Conservation (phyloP, 305 asterid genomes). For the Fraxinus nigra region DNA sequence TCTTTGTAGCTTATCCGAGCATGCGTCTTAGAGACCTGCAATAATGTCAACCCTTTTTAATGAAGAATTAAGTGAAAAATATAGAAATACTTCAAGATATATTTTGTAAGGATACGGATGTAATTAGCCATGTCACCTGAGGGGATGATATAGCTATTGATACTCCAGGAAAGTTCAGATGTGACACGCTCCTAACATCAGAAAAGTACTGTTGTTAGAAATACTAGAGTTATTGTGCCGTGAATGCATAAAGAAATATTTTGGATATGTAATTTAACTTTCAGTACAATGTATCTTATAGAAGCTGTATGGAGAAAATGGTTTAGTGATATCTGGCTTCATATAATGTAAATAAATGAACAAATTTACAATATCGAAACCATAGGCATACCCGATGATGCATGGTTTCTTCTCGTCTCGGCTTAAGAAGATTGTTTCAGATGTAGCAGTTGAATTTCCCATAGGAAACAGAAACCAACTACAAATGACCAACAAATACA, state of each 20-base stretch:
- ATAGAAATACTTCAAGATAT: not conserved
- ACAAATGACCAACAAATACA: slow-evolving; percentile 15
- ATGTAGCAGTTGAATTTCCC: slow-evolving; percentile 52
- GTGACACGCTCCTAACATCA: slow-evolving; percentile 54
- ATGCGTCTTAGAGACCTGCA: slow-evolving; percentile 70
- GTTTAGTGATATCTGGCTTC: not conserved
- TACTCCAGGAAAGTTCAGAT: slow-evolving; percentile 59
- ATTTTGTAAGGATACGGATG: not conserved
- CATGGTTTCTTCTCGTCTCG: slow-evolving; percentile 66
- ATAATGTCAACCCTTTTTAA: not conserved
- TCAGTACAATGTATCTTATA: not conserved
- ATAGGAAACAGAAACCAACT: slow-evolving; percentile 78
- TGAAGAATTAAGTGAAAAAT: not conserved
- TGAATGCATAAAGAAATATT: not conserved
- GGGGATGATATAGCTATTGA: slow-evolving; percentile 61
- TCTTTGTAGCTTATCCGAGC: slow-evolving; percentile 75
- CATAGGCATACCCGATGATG: slow-evolving; percentile 61
- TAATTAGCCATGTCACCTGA: slow-evolving; percentile 39
- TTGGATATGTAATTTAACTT: not conserved
- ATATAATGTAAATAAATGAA: not conserved
- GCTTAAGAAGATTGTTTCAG: slow-evolving; percentile 70
- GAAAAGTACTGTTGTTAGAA: not conserved
- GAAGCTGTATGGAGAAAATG: not conserved
- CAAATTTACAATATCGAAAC: not conserved
- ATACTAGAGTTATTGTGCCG: not conserved